Evolutionary conservation across 257 asterid genomes (phyloP).

Genomic region (Capsicum chinense): DNA sequence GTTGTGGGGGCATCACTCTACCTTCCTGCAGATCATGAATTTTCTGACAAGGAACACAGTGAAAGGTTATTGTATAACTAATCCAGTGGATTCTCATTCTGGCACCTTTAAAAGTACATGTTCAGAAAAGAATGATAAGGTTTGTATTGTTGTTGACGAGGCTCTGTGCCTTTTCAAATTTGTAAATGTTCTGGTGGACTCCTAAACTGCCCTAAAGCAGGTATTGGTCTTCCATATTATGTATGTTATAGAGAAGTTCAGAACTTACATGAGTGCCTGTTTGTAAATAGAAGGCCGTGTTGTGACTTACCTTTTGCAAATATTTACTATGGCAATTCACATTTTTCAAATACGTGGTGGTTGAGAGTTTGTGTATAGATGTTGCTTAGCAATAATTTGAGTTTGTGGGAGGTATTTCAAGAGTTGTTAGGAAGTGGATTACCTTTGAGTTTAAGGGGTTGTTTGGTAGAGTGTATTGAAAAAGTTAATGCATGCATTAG

Average conservation of each 20-base stretch:
- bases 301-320: neutral
- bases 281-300: neutral
- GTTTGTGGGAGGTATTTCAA: neutral
- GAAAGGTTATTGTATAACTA: neutral
- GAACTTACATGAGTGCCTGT: neutral
- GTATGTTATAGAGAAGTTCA: neutral
- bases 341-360: neutral
- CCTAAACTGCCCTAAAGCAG: neutral
- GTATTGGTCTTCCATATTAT: slow-evolving; percentile 10
- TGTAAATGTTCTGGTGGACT: neutral
- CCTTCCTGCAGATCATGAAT: slow-evolving; percentile 32
- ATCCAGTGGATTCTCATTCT: neutral
- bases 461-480: too few relatives aligned
- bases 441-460: neutral
- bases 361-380: neutral
- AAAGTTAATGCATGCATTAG: too few relatives aligned
- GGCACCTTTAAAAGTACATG: slow-evolving; percentile 7
- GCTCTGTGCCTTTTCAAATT: neutral
- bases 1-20: slow-evolving; percentile 32
- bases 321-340: neutral
- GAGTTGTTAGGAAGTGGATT: neutral
- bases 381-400: neutral
- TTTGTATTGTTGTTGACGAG: slow-evolving; percentile 22
- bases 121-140: neutral
- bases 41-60: neutral